Evolutionary conservation across 1,139 yeast species (phyloP).

Genomic region (Saccharomyces hybrid): DNA sequence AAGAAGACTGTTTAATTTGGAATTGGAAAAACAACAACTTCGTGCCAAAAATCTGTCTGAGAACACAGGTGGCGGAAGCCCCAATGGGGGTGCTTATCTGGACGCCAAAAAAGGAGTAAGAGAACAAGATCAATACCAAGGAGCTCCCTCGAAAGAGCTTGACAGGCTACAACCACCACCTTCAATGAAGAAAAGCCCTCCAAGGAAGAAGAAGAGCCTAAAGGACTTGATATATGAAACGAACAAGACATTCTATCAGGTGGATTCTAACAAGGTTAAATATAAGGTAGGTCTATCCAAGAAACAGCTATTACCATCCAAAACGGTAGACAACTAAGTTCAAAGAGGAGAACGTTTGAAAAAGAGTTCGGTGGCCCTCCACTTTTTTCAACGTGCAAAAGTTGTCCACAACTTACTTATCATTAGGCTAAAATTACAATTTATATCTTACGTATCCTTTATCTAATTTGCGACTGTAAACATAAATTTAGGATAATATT

Average conservation of each 20-base stretch:
- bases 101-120: neutral
- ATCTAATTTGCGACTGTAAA: neutral
- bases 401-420: neutral
- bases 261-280: conserved; percentile 20
- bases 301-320: conserved; percentile 12
- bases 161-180: neutral
- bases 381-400: neutral
- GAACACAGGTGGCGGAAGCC: neutral
- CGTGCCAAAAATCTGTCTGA: neutral
- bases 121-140: neutral
- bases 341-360: neutral
- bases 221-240: conserved; percentile 22
- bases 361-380: neutral
- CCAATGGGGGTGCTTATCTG: neutral
- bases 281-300: conserved; percentile 24
- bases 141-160: neutral
- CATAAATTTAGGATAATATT: neutral
- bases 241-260: conserved; percentile 19
- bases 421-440: neutral
- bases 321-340: conserved; percentile 1
- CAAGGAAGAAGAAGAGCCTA: conserved; percentile 7
- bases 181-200: neutral
- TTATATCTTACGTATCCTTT: neutral
- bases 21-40: neutral
- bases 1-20: neutral